phyloP scores from a whole-genome alignment of 1,284 basidiomycete species.

The Meripilus lineatus region DNA sequence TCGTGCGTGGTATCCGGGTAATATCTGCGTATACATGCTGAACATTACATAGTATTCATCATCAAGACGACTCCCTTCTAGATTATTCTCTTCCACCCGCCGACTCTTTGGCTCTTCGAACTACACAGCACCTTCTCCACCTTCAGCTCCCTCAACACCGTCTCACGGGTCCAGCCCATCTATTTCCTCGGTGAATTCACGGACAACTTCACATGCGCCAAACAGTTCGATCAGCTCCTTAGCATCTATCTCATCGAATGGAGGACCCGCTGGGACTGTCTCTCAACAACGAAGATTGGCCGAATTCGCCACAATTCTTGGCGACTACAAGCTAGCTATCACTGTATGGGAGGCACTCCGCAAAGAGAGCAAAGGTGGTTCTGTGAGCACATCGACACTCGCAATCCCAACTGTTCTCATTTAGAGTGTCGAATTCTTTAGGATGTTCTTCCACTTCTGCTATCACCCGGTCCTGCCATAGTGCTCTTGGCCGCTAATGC shows the following conservation, averaged over 20 bases:
- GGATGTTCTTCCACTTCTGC: constrained; percentile 71
- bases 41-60: constrained; percentile 59
- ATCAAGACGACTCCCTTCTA: constrained; percentile 76
- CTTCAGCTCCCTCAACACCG: constrained; percentile 37
- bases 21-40: background rate
- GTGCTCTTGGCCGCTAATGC: constrained; percentile 58
- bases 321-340: constrained; percentile 85
- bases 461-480: constrained; percentile 58
- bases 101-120: constrained; percentile 74
- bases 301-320: constrained; percentile 91
- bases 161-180: constrained; percentile 27
- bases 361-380: constrained; percentile 76
- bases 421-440: constrained; percentile 21
- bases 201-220: constrained; percentile 36
- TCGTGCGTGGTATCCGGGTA: constrained; percentile 37
- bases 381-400: constrained; percentile 39
- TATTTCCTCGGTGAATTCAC: constrained; percentile 39
- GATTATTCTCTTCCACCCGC: constrained; percentile 85
- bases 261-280: constrained; percentile 33
- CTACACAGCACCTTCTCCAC: constrained; percentile 36
- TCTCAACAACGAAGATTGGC: constrained; percentile 83
- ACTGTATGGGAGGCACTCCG: constrained; percentile 83
- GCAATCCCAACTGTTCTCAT: background rate
- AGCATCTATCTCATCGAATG: constrained; percentile 22
- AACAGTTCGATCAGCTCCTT: constrained; percentile 31